phyloP scores from a whole-genome alignment of 805 yeast genomes.

The Metschnikowia sp. region DNA sequence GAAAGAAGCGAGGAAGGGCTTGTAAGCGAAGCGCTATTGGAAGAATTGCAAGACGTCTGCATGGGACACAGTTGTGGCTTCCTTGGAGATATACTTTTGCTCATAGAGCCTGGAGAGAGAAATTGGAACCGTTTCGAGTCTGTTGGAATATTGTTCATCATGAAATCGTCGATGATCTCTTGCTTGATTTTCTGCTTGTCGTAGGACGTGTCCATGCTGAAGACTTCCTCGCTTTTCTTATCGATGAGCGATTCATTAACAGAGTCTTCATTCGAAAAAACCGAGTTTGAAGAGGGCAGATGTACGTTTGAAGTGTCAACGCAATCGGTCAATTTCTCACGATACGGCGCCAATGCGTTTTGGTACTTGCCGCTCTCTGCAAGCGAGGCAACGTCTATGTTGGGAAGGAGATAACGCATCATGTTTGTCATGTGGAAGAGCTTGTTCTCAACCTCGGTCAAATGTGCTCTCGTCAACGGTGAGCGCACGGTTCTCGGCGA shows the following conservation, averaged over 20 bases:
- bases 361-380: conserved; percentile 18
- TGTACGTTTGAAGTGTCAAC: conserved; percentile 15
- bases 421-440: conserved; percentile 29
- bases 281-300: conserved; percentile 24
- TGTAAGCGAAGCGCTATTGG: conserved; percentile 24
- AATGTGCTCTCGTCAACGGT: conserved; percentile 76
- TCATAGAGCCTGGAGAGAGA: conserved; percentile 10
- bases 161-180: conserved; percentile 39
- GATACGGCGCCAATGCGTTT: conserved; percentile 10
- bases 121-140: conserved; percentile 14
- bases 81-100: neutral
- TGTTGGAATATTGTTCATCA: conserved; percentile 36
- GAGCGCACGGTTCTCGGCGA: conserved; percentile 77
- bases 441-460: conserved; percentile 67
- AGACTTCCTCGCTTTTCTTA: conserved; percentile 11
- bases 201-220: conserved; percentile 9
- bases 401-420: conserved; percentile 32
- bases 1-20: conserved; percentile 37
- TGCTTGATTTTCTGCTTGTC: conserved; percentile 30
- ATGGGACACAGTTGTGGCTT: neutral
- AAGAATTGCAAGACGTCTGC: conserved; percentile 1
- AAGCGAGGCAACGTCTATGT: conserved; percentile 20
- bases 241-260: conserved; percentile 13
- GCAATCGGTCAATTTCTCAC: conserved; percentile 7
- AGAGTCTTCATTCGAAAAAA: conserved; percentile 24